Base-by-base conservation (phyloP, 2,329 filamentous ascomycete genomes). In the Epichloe coenophiala region DNA sequence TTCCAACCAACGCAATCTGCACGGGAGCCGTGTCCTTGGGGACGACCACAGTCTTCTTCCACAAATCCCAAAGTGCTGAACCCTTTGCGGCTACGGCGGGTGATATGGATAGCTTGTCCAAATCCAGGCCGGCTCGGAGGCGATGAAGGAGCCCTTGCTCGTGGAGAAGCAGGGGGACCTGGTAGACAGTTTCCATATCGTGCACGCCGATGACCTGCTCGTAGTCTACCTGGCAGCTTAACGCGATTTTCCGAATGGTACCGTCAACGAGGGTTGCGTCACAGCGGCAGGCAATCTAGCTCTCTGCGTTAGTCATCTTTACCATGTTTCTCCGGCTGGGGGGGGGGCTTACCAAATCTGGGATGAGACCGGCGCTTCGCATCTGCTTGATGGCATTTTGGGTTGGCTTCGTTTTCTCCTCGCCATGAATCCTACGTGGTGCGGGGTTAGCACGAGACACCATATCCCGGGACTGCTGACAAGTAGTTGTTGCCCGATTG, bases 361-460 rank as follows among this genome's bases (percentile, higher is more conserved):
- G 84, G 53, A 75, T 78, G 50, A 88, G 69, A 63, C 89, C 89
- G 55, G 86, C 84, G 63, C 86, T 90, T 55, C 91, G 84, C 55
- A 90, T 83, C 60, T 86, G 81, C 63, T 84, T 84, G 60, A 97
- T 88, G 27, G 91, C 88, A 60, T 88, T 81, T 67, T 98, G 93
- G 0, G 93, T 98, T 0, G 93, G 93, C 72, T 97, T 97, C 9
- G 90, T 97, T 79, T 97, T 97, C 68, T 95, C 83, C 73, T 97
- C 77, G 41, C 77, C 76, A 52, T 76, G 57, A 31, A 59, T 60
- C 8, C 57, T 56, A 39, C 19, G 21, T n/a, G 5, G 48, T 11
- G 64, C 66, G 36, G 36, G 21, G 7, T 54, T 27, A 47, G 50
- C 3, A 45, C 23, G 23, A 33, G 17, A 38, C 11, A 38, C 11